These are phyloP conservation scores for Coniferiporia sulphurascens DNA, from an alignment of 1,284 basidiomycete species.

Conservation along the genomic window DNA sequence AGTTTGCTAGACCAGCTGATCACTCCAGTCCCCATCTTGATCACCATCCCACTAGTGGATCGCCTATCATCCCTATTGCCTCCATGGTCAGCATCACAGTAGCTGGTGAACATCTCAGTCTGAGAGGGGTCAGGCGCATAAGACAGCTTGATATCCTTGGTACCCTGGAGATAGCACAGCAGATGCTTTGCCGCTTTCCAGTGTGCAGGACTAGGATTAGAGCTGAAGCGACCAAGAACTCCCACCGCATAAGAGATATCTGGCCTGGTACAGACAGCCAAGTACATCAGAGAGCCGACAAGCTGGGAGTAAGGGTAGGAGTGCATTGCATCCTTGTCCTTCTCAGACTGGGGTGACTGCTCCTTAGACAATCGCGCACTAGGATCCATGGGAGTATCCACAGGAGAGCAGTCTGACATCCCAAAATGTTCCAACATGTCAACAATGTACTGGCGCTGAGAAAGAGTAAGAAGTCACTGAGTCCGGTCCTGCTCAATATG, in stretches of 20 bases:
- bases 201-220: conserved; percentile 29
- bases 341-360: conserved; percentile 18
- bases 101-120: conserved; percentile 1
- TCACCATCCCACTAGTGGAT: conserved; percentile 19
- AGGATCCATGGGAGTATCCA: conserved; percentile 18
- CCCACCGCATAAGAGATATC: conserved; percentile 34
- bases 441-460: conserved; percentile 26
- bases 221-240: conserved; percentile 28
- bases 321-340: conserved; percentile 24
- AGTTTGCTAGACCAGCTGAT: conserved; percentile 28
- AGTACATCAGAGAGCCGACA: conserved; percentile 34
- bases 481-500: conserved; percentile 21
- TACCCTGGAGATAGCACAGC: conserved; percentile 31
- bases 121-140: conserved; percentile 17
- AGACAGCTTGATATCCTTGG: conserved; percentile 23
- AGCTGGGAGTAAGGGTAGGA: conserved; percentile 28
- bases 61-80: conserved; percentile 2
- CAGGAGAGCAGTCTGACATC: conserved; percentile 11
- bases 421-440: conserved; percentile 20
- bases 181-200: conserved; percentile 33
- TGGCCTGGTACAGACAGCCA: conserved; percentile 30
- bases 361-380: background rate
- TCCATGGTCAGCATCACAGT: conserved; percentile 4
- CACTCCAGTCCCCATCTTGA: conserved; percentile 21
- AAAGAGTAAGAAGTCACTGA: conserved; percentile 21